Percentiles rank a stretch among this genome's conserved stretches.
These are phyloP conservation scores for Fraxinus angustifolia DNA, from an alignment of 305 asterid species.

Conservation along the genomic window DNA sequence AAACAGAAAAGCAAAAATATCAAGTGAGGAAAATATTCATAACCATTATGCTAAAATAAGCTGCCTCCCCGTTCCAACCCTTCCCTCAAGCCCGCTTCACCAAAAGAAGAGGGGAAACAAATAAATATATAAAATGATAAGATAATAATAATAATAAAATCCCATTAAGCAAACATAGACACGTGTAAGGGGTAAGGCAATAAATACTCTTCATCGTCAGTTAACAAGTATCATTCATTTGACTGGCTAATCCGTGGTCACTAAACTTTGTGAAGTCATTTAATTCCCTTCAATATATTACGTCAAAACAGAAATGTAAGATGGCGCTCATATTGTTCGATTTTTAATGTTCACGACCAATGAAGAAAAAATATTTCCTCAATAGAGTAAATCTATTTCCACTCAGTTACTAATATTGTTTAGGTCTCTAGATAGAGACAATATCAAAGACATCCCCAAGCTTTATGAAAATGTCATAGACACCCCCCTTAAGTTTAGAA, in stretches of 20 bases:
- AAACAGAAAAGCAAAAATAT: not conserved
- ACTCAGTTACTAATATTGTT: not conserved
- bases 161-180: not conserved
- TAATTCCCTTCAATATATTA: not conserved
- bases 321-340: not conserved
- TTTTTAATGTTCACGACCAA: not conserved
- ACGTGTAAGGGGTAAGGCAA: not conserved
- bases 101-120: not conserved
- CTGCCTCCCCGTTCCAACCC: not conserved
- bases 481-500: not conserved
- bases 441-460: not conserved
- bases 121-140: not conserved
- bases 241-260: not conserved
- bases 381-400: not conserved
- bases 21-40: not conserved
- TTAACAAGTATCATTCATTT: not conserved
- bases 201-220: not conserved
- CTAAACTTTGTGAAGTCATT: not conserved
- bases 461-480: not conserved
- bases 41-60: slow-evolving; percentile 13
- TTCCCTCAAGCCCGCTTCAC: not conserved
- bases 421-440: not conserved
- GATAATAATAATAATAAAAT: not conserved
- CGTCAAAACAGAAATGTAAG: not conserved
- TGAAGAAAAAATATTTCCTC: not conserved